These are phyloP conservation scores for Stagonosporopsis tanaceti DNA, from an alignment of 2,329 filamentous ascomycete species.

Conservation along the genomic window DNA sequence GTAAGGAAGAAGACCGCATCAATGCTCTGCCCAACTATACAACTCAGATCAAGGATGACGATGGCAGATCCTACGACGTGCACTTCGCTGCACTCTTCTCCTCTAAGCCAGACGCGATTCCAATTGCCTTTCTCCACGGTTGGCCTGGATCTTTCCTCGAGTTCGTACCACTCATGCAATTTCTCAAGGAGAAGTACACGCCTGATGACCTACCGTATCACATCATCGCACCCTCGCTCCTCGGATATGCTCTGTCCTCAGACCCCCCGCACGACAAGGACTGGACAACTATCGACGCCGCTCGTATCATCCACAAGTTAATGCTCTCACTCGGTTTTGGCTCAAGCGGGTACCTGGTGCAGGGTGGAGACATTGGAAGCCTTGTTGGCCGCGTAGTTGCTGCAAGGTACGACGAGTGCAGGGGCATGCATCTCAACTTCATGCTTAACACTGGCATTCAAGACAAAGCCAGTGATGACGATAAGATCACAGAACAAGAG, in stretches of 20 bases:
- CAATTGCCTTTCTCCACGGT: constrained; percentile 62
- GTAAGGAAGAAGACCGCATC: constrained; percentile 52
- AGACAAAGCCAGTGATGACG: constrained; percentile 26
- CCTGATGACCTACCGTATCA: constrained; percentile 63
- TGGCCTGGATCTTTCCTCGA: constrained; percentile 65
- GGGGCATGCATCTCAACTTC: constrained; percentile 51
- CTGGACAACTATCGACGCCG: constrained; percentile 52
- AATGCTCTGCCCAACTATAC: constrained; percentile 63
- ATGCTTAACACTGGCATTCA: constrained; percentile 31
- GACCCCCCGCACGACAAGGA: constrained; percentile 57
- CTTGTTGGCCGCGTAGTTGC: constrained; percentile 55
- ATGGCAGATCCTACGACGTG: constrained; percentile 51
- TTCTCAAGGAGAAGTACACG: constrained; percentile 59
- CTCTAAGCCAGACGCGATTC: constrained; percentile 57
- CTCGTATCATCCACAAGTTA: constrained; percentile 59
- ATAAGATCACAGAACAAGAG: constrained; percentile 45
- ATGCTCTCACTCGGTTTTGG: constrained; percentile 63
- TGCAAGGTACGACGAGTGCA: constrained; percentile 56
- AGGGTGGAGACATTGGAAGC: constrained; percentile 66
- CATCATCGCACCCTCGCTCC: constrained; percentile 63
- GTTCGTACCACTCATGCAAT: constrained; percentile 61
- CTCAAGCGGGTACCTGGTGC: constrained; percentile 58
- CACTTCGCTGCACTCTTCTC: constrained; percentile 67
- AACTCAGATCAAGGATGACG: constrained; percentile 51
- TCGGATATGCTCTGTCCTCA: constrained; percentile 63